Evolutionary conservation across 495 filamentous ascomycete genomes (phyloP).

Genomic region (Oidiodendron maius): DNA sequence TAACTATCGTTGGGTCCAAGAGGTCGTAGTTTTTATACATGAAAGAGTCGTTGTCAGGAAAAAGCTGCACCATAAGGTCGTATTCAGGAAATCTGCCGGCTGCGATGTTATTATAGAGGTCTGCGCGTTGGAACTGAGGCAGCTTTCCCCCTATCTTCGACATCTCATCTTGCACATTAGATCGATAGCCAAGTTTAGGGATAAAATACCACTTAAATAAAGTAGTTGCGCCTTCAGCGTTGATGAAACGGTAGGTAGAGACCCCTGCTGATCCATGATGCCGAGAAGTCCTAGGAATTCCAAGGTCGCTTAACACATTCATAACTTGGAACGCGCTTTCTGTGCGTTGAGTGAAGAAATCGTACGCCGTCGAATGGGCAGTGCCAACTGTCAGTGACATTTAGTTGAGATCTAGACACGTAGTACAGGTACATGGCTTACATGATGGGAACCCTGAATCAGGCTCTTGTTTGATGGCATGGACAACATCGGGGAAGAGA

Average conservation of each 20-base stretch:
- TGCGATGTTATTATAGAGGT: conserved; percentile 11
- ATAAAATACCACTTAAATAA: conserved; percentile 7
- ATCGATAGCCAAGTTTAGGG: not conserved
- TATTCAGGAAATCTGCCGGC: conserved; percentile 6
- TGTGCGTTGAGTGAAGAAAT: conserved; percentile 47
- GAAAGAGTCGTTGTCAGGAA: conserved; percentile 12
- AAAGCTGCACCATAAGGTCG: conserved; percentile 3
- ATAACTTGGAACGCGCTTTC: conserved; percentile 1
- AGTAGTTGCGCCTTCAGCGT: conserved; percentile 4
- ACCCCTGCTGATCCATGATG: conserved; percentile 7
- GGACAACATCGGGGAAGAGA: conserved; percentile 43
- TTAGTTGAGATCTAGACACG: conserved; percentile 1
- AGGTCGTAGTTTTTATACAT: conserved; percentile 7
- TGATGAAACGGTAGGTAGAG: conserved; percentile 12
- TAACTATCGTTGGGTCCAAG: conserved; percentile 7
- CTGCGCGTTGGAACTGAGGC: conserved; percentile 3
- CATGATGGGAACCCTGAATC: conserved; percentile 15
- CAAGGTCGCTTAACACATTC: conserved; percentile 22
- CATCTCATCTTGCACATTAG: conserved; percentile 5
- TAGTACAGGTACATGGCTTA: conserved; percentile 20
- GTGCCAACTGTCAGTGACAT: conserved; percentile 19
- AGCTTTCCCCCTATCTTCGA: conserved; percentile 8
- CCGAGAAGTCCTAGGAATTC: conserved; percentile 3
- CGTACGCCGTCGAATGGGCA: conserved; percentile 45
- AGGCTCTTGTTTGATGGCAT: conserved; percentile 43